Evolutionary conservation across 306 rosid genomes (phyloP).

Genomic region (Ormosia semicastrata): DNA sequence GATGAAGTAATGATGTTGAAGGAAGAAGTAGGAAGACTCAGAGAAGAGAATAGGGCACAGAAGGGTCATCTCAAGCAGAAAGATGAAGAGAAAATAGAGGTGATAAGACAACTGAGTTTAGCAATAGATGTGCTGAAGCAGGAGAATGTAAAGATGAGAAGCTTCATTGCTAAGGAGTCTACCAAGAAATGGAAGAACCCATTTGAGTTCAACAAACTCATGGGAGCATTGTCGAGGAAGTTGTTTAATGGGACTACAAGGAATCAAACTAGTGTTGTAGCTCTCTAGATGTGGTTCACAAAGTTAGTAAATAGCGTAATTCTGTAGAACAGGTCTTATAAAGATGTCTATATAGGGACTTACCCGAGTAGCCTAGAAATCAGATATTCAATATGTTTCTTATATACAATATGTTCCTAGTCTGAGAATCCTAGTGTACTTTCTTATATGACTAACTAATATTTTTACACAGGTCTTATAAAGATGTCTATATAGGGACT

Average conservation of each 20-base stretch:
- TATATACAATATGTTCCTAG: constrained; percentile 1
- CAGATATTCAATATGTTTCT: background rate
- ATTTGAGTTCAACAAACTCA: constrained; percentile 49
- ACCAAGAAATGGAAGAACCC: constrained; percentile 48
- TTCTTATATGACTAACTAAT: background rate
- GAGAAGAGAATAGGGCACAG: constrained; percentile 50
- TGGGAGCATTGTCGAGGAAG: constrained; percentile 44
- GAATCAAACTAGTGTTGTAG: constrained; percentile 43
- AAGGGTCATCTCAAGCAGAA: constrained; percentile 54
- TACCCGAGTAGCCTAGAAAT: constrained; percentile 3
- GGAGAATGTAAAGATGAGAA: constrained; percentile 63
- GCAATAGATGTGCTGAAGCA: constrained; percentile 73
- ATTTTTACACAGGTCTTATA: background rate
- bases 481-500: no score
- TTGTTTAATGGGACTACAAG: constrained; percentile 41
- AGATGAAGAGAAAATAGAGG: constrained; percentile 81
- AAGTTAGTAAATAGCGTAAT: constrained; percentile 24
- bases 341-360: constrained; percentile 28
- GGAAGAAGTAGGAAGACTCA: constrained; percentile 49
- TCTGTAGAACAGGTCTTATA: constrained; percentile 22
- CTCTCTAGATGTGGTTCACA: constrained; percentile 50
- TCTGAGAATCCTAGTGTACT: constrained; percentile 6
- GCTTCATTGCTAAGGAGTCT: constrained; percentile 39
- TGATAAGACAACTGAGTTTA: constrained; percentile 66
- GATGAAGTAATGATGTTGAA: constrained; percentile 46